Evolutionary conservation across 1,284 basidiomycete genomes (phyloP), one percentile per base, ranked within the genome.

Genomic region (Sporisorium iseilematis-ciliati): DNA sequence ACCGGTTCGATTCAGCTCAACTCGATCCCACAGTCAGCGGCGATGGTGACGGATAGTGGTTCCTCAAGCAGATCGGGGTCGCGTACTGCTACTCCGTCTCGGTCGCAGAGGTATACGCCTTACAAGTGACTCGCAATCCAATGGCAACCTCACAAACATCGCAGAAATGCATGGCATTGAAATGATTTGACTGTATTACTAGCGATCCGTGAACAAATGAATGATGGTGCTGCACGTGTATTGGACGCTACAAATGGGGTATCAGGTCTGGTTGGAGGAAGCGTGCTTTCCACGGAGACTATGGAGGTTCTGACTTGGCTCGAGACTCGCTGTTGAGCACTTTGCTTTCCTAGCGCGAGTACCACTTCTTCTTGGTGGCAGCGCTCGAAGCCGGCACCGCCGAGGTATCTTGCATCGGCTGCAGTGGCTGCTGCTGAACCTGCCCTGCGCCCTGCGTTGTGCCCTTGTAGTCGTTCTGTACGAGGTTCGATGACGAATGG

Each of bases 91-190:
- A 64, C 57, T 23, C 69, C 59, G 0, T 55, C 51, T 4, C 29
- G 70, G 16, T 49, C 54, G n/a, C 66, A 65, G 25, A 56, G 72
- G 12, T 75, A 69, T 41, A 66, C 66, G 10, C 72, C 72, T 8
- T 75, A 75, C 59, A 75, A 75, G 48, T 75, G 40, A 46, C 43
- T 21, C 18, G 26, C 29, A 49, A 12, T 31, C 11, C 35, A 41
- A 14, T 38, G 35, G 5, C 35, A 38, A 18, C 18, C 25, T 20
- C 7, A 11, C 49, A 35, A 20, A 35, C 31, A 12, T 50, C 10
- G 10, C 26, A 31, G 10, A 20, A 10, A 33, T 54, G 40, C 33
- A 42, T 21, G 45, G 20, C n/a, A 49, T 49, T 49, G 48, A 49
- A 38, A 33, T 10, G 49, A 51, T n/a, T 35, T 3, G 35, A 51